Evolutionary conservation across 2,329 filamentous ascomycete species (phyloP).

Genomic region (Cladophialophora yegresii): DNA sequence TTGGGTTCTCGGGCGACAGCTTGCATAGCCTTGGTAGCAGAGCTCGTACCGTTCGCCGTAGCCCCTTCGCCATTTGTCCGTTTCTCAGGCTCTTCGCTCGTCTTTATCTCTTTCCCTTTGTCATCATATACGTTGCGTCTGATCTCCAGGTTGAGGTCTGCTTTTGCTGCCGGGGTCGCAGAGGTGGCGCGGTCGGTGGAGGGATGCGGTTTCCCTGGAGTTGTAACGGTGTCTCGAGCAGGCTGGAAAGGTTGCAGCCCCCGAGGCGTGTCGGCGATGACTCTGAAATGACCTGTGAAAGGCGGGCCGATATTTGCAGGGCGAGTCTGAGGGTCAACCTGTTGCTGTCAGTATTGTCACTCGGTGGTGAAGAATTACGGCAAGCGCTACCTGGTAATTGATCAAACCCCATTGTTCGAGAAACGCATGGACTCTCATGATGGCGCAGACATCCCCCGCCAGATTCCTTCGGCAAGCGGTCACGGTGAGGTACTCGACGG

Average conservation of each 20-base stretch:
- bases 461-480: constrained; percentile 93
- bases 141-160: constrained; percentile 86
- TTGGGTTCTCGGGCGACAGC: constrained; percentile 62
- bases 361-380: not conserved
- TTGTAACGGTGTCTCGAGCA: constrained; percentile 69
- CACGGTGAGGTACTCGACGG: constrained; percentile 92
- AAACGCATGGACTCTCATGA: constrained; percentile 98
- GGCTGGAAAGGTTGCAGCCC: constrained; percentile 95
- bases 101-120: constrained; percentile 76
- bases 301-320: constrained; percentile 94
- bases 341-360: constrained; percentile 37
- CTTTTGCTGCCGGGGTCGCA: constrained; percentile 67
- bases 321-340: constrained; percentile 95
- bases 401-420: constrained; percentile 98
- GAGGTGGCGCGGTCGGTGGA: constrained; percentile 72
- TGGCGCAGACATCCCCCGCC: constrained; percentile 95
- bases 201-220: constrained; percentile 61
- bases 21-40: constrained; percentile 64
- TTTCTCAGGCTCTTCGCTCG: constrained; percentile 68
- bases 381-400: constrained; percentile 81
- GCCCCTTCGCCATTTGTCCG: constrained; percentile 70
- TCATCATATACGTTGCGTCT: constrained; percentile 94
- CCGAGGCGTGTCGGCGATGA: constrained; percentile 92
- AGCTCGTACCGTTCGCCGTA: constrained; percentile 63
- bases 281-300: constrained; percentile 95